These are phyloP conservation scores for Paragyromitra xinjiangensis DNA, from an alignment of 495 filamentous ascomycete species.

Conservation along the genomic window DNA sequence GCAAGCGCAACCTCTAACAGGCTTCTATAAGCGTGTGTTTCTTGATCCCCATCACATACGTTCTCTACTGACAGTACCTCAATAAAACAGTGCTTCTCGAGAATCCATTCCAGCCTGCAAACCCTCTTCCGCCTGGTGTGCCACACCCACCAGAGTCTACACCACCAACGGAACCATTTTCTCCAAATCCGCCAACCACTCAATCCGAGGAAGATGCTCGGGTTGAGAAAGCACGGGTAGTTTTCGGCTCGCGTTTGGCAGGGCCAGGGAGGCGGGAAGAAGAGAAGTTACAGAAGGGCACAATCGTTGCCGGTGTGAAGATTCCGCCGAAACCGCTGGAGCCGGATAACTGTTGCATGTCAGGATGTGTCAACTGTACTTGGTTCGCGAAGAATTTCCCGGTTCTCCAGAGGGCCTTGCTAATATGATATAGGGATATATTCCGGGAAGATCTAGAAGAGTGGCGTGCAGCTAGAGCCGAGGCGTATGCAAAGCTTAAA, in stretches of 20 bases:
- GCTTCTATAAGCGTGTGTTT: slow-evolving; percentile 49
- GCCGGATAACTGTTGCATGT: slow-evolving; percentile 99
- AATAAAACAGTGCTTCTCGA: slow-evolving; percentile 44
- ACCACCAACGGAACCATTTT: slow-evolving; percentile 55
- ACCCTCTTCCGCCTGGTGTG: slow-evolving; percentile 38
- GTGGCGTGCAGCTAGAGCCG: slow-evolving; percentile 55
- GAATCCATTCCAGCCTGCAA: slow-evolving; percentile 46
- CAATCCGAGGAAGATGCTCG: slow-evolving; percentile 24
- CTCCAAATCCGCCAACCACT: slow-evolving; percentile 59
- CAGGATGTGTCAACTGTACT: slow-evolving; percentile 95
- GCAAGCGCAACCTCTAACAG: slow-evolving; percentile 49
- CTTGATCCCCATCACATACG: not conserved
- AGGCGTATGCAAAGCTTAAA: slow-evolving; percentile 53
- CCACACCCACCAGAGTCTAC: slow-evolving; percentile 16
- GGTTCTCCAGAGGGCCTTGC: slow-evolving; percentile 67
- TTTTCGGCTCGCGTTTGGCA: slow-evolving; percentile 80
- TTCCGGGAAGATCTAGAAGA: slow-evolving; percentile 50
- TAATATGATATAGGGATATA: slow-evolving; percentile 42
- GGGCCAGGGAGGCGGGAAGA: slow-evolving; percentile 72
- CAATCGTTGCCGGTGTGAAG: slow-evolving; percentile 76
- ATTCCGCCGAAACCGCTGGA: slow-evolving; percentile 86
- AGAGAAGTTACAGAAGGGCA: slow-evolving; percentile 67
- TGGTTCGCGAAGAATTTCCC: slow-evolving; percentile 64
- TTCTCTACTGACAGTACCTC: slow-evolving; percentile 10
- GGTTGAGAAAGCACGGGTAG: slow-evolving; percentile 65